Conservation (phyloP, 805 yeast species). For the Kodamaea jinghongensis region DNA sequence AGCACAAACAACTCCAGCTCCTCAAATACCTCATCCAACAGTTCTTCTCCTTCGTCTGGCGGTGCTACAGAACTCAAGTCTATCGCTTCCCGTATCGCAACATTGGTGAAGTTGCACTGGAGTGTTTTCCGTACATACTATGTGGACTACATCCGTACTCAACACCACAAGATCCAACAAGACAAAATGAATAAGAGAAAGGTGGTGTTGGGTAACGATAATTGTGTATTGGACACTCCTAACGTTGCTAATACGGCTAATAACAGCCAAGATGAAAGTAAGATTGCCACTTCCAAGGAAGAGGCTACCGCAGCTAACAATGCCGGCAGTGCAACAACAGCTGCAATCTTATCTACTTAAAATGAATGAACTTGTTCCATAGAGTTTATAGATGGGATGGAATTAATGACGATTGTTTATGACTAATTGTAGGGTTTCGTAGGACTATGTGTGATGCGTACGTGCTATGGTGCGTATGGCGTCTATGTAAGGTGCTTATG, state of each 20-base stretch:
- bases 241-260: constrained; percentile 3
- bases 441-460: no score
- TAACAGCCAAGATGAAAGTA: constrained; percentile 3
- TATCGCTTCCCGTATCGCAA: constrained; percentile 58
- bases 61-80: constrained; percentile 49
- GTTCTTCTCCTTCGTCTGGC: constrained; percentile 13
- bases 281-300: constrained; percentile 1
- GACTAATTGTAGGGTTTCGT: no score
- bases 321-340: constrained; percentile 9
- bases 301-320: constrained; percentile 7
- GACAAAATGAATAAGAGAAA: constrained; percentile 14
- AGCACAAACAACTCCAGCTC: constrained; percentile 6
- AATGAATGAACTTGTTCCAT: constrained; percentile 1
- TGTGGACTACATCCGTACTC: constrained; percentile 30
- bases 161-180: constrained; percentile 17
- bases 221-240: constrained; percentile 9
- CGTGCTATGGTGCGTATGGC: no score
- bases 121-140: constrained; percentile 77
- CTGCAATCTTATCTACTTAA: constrained; percentile 13
- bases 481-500: no score
- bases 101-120: constrained; percentile 77
- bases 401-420: constrained; percentile 9
- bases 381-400: constrained; percentile 9
- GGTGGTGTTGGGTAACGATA: constrained; percentile 10
- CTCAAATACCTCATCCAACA: constrained; percentile 4